Evolutionary conservation across 1,284 basidiomycete species (phyloP).

Genomic region (Lentinula novae-zelandiae): DNA sequence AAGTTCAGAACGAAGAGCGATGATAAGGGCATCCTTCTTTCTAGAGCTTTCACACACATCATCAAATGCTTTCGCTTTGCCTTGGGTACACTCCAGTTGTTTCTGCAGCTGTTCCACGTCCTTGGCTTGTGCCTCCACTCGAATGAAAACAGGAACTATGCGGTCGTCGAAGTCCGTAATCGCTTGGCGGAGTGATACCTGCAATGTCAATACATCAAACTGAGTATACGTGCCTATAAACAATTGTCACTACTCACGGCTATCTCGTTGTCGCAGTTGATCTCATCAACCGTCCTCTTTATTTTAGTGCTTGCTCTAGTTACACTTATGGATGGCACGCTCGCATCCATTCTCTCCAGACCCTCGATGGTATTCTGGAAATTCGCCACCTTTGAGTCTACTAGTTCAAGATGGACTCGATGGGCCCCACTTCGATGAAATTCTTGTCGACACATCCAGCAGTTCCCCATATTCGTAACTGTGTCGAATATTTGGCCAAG

Average conservation of each 20-base stretch:
- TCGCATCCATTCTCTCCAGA: conserved; percentile 23
- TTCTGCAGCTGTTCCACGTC: neutral
- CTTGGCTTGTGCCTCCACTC: conserved; percentile 1
- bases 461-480: neutral
- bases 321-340: conserved; percentile 31
- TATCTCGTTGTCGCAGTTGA: conserved; percentile 19
- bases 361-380: conserved; percentile 5
- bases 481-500: neutral
- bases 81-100: neutral
- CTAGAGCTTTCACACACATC: conserved; percentile 7
- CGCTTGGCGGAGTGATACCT: conserved; percentile 25
- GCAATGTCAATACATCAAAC: too few relatives aligned
- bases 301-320: conserved; percentile 28
- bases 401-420: conserved; percentile 1
- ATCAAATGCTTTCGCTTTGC: conserved; percentile 10
- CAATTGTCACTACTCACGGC: conserved; percentile 18
- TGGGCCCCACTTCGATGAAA: neutral
- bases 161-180: conserved; percentile 33
- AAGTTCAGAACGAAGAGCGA: conserved; percentile 13
- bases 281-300: conserved; percentile 19
- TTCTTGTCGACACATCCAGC: neutral
- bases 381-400: conserved; percentile 4
- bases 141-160: conserved; percentile 31
- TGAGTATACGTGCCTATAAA: neutral
- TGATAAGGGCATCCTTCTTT: conserved; percentile 14